Evolutionary conservation across 495 filamentous ascomycete species (phyloP).

Genomic region (Jackrogersella multiformis): DNA sequence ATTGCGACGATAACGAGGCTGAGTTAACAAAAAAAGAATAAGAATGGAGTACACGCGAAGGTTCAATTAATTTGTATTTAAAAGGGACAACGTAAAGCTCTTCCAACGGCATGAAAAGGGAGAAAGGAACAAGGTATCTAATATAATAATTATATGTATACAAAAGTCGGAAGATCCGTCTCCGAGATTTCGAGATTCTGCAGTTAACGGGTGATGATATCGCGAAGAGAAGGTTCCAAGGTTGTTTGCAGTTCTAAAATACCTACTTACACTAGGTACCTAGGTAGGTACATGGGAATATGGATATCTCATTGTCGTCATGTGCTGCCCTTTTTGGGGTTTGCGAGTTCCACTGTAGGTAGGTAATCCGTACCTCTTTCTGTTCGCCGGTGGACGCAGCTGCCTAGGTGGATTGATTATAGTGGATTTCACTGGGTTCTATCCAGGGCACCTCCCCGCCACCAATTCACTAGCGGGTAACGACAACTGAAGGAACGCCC

Average conservation of each 20-base stretch:
- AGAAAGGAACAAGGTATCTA: background rate
- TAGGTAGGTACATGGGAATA: too few relatives aligned
- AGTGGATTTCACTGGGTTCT: background rate
- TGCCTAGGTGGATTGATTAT: too few relatives aligned
- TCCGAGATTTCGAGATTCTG: background rate
- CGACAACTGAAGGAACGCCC: slow-evolving; percentile 22
- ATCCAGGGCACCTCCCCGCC: slow-evolving; percentile 21
- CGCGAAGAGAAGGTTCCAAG: too few relatives aligned
- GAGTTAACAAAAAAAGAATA: slow-evolving; percentile 30
- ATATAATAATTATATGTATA: background rate
- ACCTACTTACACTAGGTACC: too few relatives aligned
- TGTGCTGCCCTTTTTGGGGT: slow-evolving; percentile 19
- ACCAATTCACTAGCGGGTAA: slow-evolving; percentile 14
- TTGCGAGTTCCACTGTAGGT: background rate
- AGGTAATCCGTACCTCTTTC: too few relatives aligned
- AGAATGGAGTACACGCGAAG: slow-evolving; percentile 24
- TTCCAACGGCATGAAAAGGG: background rate
- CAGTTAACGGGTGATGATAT: background rate
- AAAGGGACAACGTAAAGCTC: slow-evolving; percentile 9
- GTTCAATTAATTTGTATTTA: background rate
- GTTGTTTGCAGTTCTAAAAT: background rate
- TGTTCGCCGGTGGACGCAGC: background rate
- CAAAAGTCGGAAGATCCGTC: too few relatives aligned
- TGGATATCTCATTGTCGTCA: slow-evolving; percentile 36
- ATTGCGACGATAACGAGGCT: slow-evolving; percentile 29